Percentiles rank a stretch among this genome's conserved stretches.
Evolutionary conservation across 2,329 filamentous ascomycete species (phyloP).

Genomic region (Trichoderma pleuroti): DNA sequence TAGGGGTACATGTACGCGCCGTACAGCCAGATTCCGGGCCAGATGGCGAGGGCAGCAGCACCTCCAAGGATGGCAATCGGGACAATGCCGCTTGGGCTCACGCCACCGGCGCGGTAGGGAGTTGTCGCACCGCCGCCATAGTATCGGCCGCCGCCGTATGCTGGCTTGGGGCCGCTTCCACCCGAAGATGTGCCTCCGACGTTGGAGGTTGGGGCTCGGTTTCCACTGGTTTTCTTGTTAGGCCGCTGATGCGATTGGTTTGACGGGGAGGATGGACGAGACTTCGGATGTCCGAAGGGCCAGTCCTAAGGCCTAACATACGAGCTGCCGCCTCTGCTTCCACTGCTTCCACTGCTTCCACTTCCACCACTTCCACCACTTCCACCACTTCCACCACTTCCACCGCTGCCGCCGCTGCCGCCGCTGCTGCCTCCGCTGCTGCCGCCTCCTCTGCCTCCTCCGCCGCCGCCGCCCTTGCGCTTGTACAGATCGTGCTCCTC

Average conservation of each 20-base stretch:
- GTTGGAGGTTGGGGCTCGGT: slow-evolving; percentile 33
- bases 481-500: slow-evolving; percentile 51
- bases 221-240: slow-evolving; percentile 25
- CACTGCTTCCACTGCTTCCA: slow-evolving; percentile 12
- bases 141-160: slow-evolving; percentile 59
- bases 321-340: slow-evolving; percentile 24
- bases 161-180: slow-evolving; percentile 55
- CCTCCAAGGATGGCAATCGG: slow-evolving; percentile 50
- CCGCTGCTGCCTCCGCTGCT: slow-evolving; percentile 27
- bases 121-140: slow-evolving; percentile 62
- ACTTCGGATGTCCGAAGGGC: neutral
- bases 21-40: slow-evolving; percentile 63
- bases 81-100: slow-evolving; percentile 44
- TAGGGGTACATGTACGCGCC: slow-evolving; percentile 58
- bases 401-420: slow-evolving; percentile 23
- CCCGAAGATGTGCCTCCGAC: slow-evolving; percentile 51
- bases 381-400: slow-evolving; percentile 5
- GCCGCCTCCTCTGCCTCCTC: slow-evolving; percentile 44
- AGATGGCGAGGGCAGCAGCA: slow-evolving; percentile 50
- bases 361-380: slow-evolving; percentile 17
- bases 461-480: slow-evolving; percentile 58
- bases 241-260: slow-evolving; percentile 22
- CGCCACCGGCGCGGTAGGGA: slow-evolving; percentile 59
- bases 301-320: slow-evolving; percentile 12
- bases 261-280: neutral